These are phyloP conservation scores for Claviceps monticola DNA, from an alignment of 2,329 filamentous ascomycete species.

Conservation along the genomic window DNA sequence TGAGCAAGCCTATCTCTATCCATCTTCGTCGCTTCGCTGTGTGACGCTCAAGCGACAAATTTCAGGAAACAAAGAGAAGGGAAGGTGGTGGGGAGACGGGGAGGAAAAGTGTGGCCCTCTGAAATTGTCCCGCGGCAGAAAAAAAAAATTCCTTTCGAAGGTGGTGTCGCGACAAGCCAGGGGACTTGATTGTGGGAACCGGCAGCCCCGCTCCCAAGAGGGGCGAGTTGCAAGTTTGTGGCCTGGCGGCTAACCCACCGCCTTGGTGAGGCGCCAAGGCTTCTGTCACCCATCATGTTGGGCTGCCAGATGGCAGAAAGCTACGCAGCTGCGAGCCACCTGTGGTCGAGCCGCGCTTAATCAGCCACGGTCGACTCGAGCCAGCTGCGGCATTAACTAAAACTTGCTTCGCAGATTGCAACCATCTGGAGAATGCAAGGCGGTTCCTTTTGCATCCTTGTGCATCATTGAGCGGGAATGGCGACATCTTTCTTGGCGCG, in stretches of 20 bases:
- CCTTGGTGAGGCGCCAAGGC: not conserved
- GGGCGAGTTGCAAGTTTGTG: not conserved
- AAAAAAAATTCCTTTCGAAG: conserved; percentile 8
- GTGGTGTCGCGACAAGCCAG: conserved; percentile 2
- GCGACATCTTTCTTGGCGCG: not conserved
- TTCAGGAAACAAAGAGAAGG: conserved; percentile 2
- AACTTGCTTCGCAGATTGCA: not conserved
- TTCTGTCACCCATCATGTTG: not conserved
- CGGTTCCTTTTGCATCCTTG: not conserved
- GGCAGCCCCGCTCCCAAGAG: conserved; percentile 6
- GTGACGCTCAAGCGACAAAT: conserved; percentile 6
- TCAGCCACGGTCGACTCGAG: not conserved
- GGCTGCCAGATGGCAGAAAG: not conserved
- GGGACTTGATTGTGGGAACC: not conserved
- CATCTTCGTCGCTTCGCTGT: conserved; percentile 16
- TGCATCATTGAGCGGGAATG: not conserved
- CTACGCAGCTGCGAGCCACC: too few species aligned
- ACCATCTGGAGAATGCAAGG: not conserved
- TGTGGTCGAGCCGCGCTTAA: not conserved
- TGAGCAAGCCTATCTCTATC: conserved; percentile 62
- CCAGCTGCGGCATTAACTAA: not conserved
- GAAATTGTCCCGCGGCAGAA: conserved; percentile 7
- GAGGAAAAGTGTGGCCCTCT: conserved; percentile 4
- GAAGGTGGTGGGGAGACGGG: not conserved
- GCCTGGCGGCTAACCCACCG: not conserved